These are phyloP conservation scores for Aspergillus sp. DNA, from an alignment of 2,329 filamentous ascomycete genomes.

Conservation along the genomic window DNA sequence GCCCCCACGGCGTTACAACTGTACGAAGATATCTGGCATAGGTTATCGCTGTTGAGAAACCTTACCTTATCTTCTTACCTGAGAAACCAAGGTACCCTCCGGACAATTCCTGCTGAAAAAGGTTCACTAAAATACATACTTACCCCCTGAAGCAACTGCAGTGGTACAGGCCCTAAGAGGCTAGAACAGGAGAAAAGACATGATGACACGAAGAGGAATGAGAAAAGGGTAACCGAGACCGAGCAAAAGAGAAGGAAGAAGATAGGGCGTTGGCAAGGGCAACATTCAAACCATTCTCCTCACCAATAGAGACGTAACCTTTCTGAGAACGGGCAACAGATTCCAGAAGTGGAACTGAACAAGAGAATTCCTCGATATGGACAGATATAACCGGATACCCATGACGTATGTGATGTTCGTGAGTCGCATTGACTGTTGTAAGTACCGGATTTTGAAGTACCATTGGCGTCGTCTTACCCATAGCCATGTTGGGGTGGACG, in stretches of 20 bases:
- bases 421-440: conserved; percentile 26
- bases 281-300: conserved; percentile 7
- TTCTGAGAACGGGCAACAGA: neutral
- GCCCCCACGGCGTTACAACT: conserved; percentile 27
- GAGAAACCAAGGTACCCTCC: conserved; percentile 25
- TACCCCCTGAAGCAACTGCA: conserved; percentile 33
- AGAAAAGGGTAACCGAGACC: conserved; percentile 20
- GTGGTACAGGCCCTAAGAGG: conserved; percentile 35
- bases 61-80: conserved; percentile 54
- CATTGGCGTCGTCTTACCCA: conserved; percentile 41
- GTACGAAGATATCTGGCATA: conserved; percentile 29
- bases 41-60: conserved; percentile 33
- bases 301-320: neutral
- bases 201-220: conserved; percentile 26
- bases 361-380: neutral
- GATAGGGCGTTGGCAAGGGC: conserved; percentile 5
- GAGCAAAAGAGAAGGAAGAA: conserved; percentile 12
- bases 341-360: conserved; percentile 6
- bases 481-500: conserved; percentile 31
- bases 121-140: conserved; percentile 50
- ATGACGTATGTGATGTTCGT: conserved; percentile 3
- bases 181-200: conserved; percentile 31
- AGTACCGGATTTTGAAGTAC: conserved; percentile 20
- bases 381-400: conserved; percentile 12
- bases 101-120: conserved; percentile 25